These are phyloP conservation scores for Myxozyma monticola DNA, from an alignment of 805 yeast species.

Conservation along the genomic window DNA sequence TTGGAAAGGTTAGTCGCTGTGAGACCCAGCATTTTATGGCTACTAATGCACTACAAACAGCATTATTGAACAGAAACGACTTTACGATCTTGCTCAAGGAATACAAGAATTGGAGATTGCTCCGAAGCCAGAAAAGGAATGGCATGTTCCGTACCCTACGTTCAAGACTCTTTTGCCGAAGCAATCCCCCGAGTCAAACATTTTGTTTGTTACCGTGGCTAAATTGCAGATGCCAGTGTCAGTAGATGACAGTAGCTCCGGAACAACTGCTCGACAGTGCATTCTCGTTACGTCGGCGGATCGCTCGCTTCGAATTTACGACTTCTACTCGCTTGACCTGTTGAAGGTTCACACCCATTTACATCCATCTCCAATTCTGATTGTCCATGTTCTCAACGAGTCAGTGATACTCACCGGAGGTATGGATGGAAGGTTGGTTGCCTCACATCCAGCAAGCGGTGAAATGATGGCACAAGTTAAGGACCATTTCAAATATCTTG, in stretches of 20 bases:
- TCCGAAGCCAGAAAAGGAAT: constrained; percentile 15
- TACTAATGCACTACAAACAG: constrained; percentile 5
- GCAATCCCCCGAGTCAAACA: constrained; percentile 23
- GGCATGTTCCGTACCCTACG: constrained; percentile 24
- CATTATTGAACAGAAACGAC: constrained; percentile 29
- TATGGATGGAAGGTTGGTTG: constrained; percentile 52
- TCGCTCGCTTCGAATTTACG: constrained; percentile 26
- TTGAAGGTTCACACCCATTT: constrained; percentile 16
- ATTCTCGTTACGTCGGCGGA: constrained; percentile 28
- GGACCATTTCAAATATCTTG: constrained; percentile 46
- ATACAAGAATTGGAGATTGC: constrained; percentile 18
- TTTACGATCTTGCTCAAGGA: constrained; percentile 22
- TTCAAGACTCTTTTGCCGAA: constrained; percentile 21
- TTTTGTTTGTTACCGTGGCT: constrained; percentile 28
- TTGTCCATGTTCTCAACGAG: constrained; percentile 31
- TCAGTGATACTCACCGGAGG: constrained; percentile 47
- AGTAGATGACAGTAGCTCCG: constrained; percentile 16
- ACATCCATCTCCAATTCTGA: constrained; percentile 29
- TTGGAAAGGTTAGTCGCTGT: constrained; percentile 23
- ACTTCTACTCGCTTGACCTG: constrained; percentile 25
- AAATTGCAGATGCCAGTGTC: constrained; percentile 15
- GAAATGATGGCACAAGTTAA: constrained; percentile 33
- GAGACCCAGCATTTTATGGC: not conserved
- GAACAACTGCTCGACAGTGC: constrained; percentile 17
- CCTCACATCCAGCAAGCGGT: constrained; percentile 30